Base-by-base conservation (phyloP, 192 early-diverging fungal genomes). In the Umbelopsis isabellina region DNA sequence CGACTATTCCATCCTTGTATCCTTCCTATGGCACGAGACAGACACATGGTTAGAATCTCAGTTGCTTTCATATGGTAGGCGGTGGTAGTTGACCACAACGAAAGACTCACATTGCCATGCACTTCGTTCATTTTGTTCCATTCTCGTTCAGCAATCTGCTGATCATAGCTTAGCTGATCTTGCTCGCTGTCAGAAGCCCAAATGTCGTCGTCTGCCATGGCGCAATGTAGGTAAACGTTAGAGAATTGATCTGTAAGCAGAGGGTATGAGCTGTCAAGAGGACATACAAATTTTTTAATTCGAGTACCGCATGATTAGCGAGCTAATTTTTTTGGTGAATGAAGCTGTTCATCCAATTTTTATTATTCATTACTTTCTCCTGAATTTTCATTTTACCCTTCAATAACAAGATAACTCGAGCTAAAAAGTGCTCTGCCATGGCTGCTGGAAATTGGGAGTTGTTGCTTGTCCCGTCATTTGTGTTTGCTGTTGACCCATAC, bases 1-100 rank as follows among this genome's bases (percentile, higher is more conserved):
- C 89, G 10, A 82, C 74, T 46, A 90, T 85, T 4, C 89, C 89
- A 35, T 88, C 89, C 53, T 85, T 85, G 69, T 89, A 90, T 16
- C 89, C 89, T 23, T 73, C 77, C 88, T 90, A 77, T 27, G 10
- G 27, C 3, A 10, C 30, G 27, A 46, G 53, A 70, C 2, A 37
- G 41, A 1, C 35, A 61, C 48, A 30, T 33, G 3, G 3, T 33
- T 11, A 27, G 30, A 21, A 0, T 9, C 12, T 35, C 22, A 41
- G 16, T 44, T 66, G 44, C 27, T 44, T 22, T 25, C 16, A 16
- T 45, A 37, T 53, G 8, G 18, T 21, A 25, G 20, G 41, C 45
- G 22, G 16, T 33, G 16, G 11, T 25, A 50, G 20, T 55, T 55
- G 55, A 33, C 2, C 25, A 16, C 15, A 10, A 30, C 16, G 0